Evolutionary conservation across 2,329 filamentous ascomycete species (phyloP), one percentile per base, ranked within the genome.

Genomic region (Metarhizium rileyi): DNA sequence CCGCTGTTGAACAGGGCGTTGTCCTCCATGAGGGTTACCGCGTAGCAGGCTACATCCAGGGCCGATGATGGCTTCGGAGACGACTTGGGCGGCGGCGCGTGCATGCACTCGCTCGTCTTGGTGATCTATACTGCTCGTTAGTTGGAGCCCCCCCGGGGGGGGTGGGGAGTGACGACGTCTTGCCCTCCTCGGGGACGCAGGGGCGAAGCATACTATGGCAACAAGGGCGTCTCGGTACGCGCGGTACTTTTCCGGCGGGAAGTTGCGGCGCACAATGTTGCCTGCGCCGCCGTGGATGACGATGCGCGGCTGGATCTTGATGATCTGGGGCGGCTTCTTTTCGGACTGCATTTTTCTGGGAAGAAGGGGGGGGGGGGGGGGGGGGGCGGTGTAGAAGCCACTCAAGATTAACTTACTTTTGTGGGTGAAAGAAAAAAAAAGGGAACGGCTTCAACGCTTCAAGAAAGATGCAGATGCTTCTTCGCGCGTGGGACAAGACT

Each of bases 1-100:
- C 83, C 89, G 50, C 83, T 82, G 69, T 95, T 95, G 76, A 93
- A 95, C 4, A 94, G 77, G 2, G 84, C 76, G 60, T 90, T 80
- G 61, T 94, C 74, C 68, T 95, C 90, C 16, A 95, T 78, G 25
- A 84, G 74, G 1, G 74, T 71, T 10, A 94, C 88, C 42, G 89
- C 89, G 63, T 84, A 78, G 2, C 84, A 84, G 2, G 87, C 88
- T 1, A 82, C 78, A 49, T 88, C 82, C 14, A 95, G 75, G 0
- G 90, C 86, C 0, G 75, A 75, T 0, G 75, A 75, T 8, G 78
- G 76, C 43, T 7, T 41, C 20, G 22, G 20, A 9, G 33, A 4
- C 5, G 35, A 28, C 20, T 47, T 47, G 14, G 35, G 23, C 23
- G 35, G 12, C 22, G 20, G 16, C 3, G 22, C 27, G 66, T 68